Conservation (phyloP, 2,329 filamentous ascomycete species). For the Colletotrichum eleusines region DNA sequence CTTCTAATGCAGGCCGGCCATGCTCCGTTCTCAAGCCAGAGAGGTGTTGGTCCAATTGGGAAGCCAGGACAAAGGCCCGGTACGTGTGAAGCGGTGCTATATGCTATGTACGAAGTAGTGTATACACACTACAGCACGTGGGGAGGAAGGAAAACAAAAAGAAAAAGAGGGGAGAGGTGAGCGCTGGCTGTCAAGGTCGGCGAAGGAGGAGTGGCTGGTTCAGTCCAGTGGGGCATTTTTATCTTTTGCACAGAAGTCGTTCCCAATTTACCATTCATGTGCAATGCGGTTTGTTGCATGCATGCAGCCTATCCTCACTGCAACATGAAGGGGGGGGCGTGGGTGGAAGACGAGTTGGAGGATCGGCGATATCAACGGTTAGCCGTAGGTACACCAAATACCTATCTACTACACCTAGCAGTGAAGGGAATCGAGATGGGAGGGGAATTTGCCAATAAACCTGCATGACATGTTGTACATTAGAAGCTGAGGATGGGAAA, state of each 20-base stretch:
- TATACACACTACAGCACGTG: too few species aligned
- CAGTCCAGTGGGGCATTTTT: background rate
- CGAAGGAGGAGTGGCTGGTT: background rate
- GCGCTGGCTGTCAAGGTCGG: background rate
- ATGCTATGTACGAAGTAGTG: too few species aligned
- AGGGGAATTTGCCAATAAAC: constrained; percentile 1
- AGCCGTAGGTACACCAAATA: too few species aligned
- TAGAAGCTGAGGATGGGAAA: background rate
- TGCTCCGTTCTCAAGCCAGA: background rate
- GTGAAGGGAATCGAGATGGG: background rate
- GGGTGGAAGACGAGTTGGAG: background rate
- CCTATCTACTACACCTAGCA: background rate
- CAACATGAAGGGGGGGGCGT: background rate
- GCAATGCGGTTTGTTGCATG: background rate
- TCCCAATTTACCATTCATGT: constrained; percentile 9
- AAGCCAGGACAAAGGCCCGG: background rate
- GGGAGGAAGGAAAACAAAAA: too few species aligned
- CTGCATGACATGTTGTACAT: background rate
- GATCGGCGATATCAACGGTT: constrained; percentile 17
- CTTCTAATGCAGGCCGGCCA: too few species aligned
- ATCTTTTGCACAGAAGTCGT: constrained; percentile 24
- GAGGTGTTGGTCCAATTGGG: background rate
- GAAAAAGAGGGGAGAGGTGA: too few species aligned
- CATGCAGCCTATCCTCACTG: too few species aligned
- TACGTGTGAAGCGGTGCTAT: background rate